Percentiles rank a stretch among this genome's conserved stretches.
Conservation (phyloP, 257 asterid genomes). For the Oldenlandia corymbosa region DNA sequence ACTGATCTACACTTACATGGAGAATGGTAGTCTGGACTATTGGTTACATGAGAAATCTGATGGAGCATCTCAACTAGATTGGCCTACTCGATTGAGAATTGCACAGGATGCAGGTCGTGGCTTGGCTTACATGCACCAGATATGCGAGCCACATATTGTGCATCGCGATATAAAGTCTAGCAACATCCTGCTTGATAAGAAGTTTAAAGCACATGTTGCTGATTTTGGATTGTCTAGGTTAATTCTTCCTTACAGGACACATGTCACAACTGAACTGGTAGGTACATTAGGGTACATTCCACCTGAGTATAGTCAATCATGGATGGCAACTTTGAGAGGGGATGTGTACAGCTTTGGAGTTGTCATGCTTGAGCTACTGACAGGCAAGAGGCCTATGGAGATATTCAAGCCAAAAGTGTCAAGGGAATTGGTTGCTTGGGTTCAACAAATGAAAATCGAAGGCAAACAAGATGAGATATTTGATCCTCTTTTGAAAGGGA, state of each 20-base stretch:
- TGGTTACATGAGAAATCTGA: conserved; percentile 92
- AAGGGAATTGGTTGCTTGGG: conserved; percentile 78
- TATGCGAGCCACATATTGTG: conserved; percentile 89
- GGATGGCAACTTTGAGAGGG: conserved; percentile 94
- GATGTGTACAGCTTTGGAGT: conserved; percentile 93
- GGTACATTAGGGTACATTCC: conserved; percentile 97
- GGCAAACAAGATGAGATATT: conserved; percentile 71
- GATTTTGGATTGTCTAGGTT: conserved; percentile 87
- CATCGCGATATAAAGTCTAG: conserved; percentile 95
- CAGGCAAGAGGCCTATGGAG: conserved; percentile 89
- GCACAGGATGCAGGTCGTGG: conserved; percentile 77
- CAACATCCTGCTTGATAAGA: conserved; percentile 79
- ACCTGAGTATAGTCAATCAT: conserved; percentile 93
- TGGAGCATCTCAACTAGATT: conserved; percentile 69
- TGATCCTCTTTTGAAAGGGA: conserved; percentile 62
- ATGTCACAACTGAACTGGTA: conserved; percentile 90
- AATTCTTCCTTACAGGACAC: conserved; percentile 83
- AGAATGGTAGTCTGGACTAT: conserved; percentile 89
- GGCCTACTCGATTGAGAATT: conserved; percentile 75
- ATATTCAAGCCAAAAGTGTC: conserved; percentile 66
- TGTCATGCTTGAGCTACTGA: conserved; percentile 77
- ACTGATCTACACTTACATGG: conserved; percentile 85
- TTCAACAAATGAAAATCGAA: conserved; percentile 60
- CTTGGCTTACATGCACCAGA: conserved; percentile 88
- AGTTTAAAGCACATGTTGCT: conserved; percentile 86